Evolutionary conservation across 1,284 basidiomycete genomes (phyloP).

Genomic region (Coriolopsis trogii): DNA sequence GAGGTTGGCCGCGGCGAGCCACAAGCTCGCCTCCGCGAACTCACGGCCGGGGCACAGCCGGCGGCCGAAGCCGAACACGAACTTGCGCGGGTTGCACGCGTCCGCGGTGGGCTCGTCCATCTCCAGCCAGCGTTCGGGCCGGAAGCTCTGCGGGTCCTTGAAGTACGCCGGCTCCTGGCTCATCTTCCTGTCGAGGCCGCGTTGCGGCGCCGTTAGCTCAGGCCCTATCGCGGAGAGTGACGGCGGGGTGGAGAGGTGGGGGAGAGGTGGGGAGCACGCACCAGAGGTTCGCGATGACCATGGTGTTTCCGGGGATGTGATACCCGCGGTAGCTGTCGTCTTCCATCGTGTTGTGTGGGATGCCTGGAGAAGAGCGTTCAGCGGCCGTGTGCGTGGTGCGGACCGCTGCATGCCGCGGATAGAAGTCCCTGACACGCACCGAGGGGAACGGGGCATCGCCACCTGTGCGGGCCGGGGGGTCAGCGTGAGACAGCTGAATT

Average conservation of each 20-base stretch:
- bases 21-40: conserved; percentile 30
- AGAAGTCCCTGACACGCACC: conserved; percentile 27
- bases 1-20: conserved; percentile 28
- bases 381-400: neutral
- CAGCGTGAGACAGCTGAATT: no score
- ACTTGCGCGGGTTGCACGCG: conserved; percentile 29
- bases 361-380: conserved; percentile 28
- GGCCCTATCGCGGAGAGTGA: no score
- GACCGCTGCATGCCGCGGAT: neutral
- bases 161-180: conserved; percentile 30
- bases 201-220: neutral
- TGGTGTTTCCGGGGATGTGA: conserved; percentile 47
- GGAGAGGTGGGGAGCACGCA: conserved; percentile 17
- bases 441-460: conserved; percentile 30
- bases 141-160: conserved; percentile 31
- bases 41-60: conserved; percentile 32
- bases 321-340: conserved; percentile 54
- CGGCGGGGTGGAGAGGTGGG: neutral
- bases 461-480: no score
- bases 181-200: conserved; percentile 32
- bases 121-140: conserved; percentile 35
- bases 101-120: conserved; percentile 25
- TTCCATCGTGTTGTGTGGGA: conserved; percentile 52
- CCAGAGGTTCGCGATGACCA: conserved; percentile 53
- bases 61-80: conserved; percentile 36